Percentiles rank a stretch among this genome's conserved stretches.
Conservation (phyloP, 129 eudicot genomes). For the Arctium lappa region DNA sequence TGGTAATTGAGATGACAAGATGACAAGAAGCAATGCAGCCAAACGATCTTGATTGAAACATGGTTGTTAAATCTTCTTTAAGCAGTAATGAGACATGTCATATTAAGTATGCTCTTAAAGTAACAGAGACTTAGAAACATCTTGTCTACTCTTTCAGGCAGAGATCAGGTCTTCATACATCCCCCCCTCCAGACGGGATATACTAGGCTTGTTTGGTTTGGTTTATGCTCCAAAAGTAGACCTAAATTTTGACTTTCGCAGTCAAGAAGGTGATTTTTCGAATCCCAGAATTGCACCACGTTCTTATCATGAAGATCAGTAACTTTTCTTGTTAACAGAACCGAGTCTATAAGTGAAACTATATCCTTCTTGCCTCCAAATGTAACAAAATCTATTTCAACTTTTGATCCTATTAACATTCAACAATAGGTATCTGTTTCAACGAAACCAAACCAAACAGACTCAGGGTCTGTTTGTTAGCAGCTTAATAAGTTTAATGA, state of each 20-base stretch:
- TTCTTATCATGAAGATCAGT: not conserved
- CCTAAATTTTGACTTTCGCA: not conserved
- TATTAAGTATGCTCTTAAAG: no score
- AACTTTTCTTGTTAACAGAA: not conserved
- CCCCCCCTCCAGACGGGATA: no score
- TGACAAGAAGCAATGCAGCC: not conserved
- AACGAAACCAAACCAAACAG: not conserved
- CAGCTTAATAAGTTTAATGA: no score
- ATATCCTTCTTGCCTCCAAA: not conserved
- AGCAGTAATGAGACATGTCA: not conserved
- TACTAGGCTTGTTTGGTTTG: no score
- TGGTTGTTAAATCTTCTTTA: not conserved
- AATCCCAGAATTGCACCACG: not conserved
- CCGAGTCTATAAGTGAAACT: not conserved
- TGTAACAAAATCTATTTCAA: not conserved
- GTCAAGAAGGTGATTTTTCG: not conserved
- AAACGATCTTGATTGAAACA: not conserved
- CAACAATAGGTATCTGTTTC: not conserved
- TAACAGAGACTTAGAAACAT: not conserved
- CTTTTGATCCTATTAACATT: not conserved
- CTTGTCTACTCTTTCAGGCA: no score
- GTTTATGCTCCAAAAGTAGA: no score
- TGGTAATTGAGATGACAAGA: not conserved
- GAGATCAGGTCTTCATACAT: no score
- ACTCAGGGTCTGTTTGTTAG: no score